These are phyloP conservation scores for Esteya vermicola DNA, from an alignment of 2,329 filamentous ascomycete species.

Conservation along the genomic window DNA sequence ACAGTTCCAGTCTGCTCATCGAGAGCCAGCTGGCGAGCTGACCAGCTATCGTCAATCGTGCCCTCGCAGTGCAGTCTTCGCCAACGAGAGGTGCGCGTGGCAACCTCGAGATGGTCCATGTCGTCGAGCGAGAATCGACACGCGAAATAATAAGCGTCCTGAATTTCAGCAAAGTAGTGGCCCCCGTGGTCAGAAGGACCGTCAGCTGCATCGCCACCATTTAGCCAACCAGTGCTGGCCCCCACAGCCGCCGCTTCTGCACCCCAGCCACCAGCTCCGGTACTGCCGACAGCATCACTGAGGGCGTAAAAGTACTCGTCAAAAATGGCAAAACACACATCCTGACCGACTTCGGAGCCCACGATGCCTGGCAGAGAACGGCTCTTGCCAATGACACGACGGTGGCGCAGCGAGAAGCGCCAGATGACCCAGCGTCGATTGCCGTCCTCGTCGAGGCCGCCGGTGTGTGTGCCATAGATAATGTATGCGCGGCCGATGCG, in stretches of 20 bases:
- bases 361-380: slow-evolving; percentile 43
- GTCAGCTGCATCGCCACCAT: too few relatives aligned
- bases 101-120: slow-evolving; percentile 22
- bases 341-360: slow-evolving; percentile 50
- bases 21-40: slow-evolving; percentile 44
- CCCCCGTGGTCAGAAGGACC: slow-evolving; percentile 53
- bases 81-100: slow-evolving; percentile 39
- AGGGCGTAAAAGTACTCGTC: slow-evolving; percentile 53
- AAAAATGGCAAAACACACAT: slow-evolving; percentile 59
- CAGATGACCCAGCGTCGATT: slow-evolving; percentile 49
- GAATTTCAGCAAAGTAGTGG: slow-evolving; percentile 43
- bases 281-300: too few relatives aligned
- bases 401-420: slow-evolving; percentile 30
- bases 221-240: too few relatives aligned
- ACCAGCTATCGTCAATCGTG: slow-evolving; percentile 62
- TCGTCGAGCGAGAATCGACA: slow-evolving; percentile 43
- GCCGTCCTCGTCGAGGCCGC: slow-evolving; percentile 32
- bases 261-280: too few relatives aligned
- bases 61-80: slow-evolving; percentile 55
- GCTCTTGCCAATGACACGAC: slow-evolving; percentile 25
- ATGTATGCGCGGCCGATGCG: slow-evolving; percentile 47
- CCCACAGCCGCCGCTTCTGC: too few relatives aligned
- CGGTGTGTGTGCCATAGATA: slow-evolving; percentile 52
- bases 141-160: slow-evolving; percentile 57
- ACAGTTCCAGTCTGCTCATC: slow-evolving; percentile 45